Conservation (phyloP, 345 rosid species). For the Linum usitatissimum region DNA sequence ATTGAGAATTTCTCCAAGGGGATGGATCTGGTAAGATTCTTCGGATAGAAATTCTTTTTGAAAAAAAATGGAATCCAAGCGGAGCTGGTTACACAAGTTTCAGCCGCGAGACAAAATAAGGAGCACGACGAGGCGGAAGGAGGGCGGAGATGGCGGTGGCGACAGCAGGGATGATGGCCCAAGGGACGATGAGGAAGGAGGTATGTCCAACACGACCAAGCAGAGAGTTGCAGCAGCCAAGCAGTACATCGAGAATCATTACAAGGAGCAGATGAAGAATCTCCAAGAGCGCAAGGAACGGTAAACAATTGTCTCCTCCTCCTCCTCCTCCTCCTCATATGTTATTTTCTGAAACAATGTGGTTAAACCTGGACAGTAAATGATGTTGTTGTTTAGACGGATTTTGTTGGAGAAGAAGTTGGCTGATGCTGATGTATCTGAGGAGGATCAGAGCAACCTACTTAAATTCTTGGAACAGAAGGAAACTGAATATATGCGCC, state of each 20-base stretch:
- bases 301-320: constrained; percentile 17
- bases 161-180: background rate
- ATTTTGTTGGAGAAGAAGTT: constrained; percentile 66
- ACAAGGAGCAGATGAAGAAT: constrained; percentile 78
- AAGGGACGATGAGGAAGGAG: constrained; percentile 27
- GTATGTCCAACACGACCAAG: constrained; percentile 46
- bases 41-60: background rate
- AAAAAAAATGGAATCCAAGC: constrained; percentile 54
- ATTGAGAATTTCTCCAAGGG: background rate
- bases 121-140: constrained; percentile 13
- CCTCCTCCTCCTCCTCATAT: background rate
- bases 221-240: constrained; percentile 77
- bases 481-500: constrained; percentile 96
- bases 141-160: constrained; percentile 1
- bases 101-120: constrained; percentile 49
- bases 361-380: background rate
- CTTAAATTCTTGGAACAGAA: constrained; percentile 86
- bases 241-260: constrained; percentile 81
- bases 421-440: constrained; percentile 92
- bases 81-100: constrained; percentile 66
- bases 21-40: background rate
- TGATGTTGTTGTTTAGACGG: constrained; percentile 31
- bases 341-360: background rate
- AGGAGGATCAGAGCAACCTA: constrained; percentile 89
- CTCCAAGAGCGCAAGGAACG: constrained; percentile 70